Conservation (phyloP, 441 rosid genomes). For the Adansonia grandidieri region DNA sequence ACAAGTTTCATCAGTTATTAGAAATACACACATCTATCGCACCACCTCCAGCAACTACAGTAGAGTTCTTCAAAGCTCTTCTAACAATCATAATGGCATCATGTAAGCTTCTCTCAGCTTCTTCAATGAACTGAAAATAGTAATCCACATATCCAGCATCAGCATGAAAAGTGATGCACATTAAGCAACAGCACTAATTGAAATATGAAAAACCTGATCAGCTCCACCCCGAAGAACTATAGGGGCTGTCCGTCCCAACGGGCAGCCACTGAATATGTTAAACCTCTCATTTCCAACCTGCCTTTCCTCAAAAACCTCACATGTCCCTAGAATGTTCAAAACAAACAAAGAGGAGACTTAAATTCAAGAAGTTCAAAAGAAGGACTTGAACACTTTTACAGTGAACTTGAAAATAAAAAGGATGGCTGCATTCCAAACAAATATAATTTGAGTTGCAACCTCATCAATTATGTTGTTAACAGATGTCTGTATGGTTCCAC, state of each 20-base stretch:
- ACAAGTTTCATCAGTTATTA: constrained; percentile 1
- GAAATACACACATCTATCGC: constrained; percentile 87
- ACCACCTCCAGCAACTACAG: constrained; percentile 99
- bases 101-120: constrained; percentile 98
- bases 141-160: constrained; percentile 1
- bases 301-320: constrained; percentile 93
- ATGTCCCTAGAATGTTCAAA: constrained; percentile 88
- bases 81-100: constrained; percentile 99
- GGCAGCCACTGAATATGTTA: constrained; percentile 98
- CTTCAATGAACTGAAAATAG: constrained; percentile 85
- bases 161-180: constrained; percentile 24
- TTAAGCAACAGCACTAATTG: constrained; percentile 7
- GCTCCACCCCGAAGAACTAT: constrained; percentile 99
- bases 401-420: background rate
- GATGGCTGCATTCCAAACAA: constrained; percentile 22
- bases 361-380: constrained; percentile 26
- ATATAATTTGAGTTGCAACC: constrained; percentile 42
- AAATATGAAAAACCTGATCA: constrained; percentile 75
- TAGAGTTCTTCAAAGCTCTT: constrained; percentile 96
- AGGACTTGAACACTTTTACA: constrained; percentile 7
- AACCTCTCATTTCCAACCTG: constrained; percentile 99
- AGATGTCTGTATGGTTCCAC: constrained; percentile 96
- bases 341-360: constrained; percentile 29
- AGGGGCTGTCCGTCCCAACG: constrained; percentile 92
- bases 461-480: constrained; percentile 90